phyloP scores from a whole-genome alignment of 176 grass and related monocot species.

The Oryza nivara region DNA sequence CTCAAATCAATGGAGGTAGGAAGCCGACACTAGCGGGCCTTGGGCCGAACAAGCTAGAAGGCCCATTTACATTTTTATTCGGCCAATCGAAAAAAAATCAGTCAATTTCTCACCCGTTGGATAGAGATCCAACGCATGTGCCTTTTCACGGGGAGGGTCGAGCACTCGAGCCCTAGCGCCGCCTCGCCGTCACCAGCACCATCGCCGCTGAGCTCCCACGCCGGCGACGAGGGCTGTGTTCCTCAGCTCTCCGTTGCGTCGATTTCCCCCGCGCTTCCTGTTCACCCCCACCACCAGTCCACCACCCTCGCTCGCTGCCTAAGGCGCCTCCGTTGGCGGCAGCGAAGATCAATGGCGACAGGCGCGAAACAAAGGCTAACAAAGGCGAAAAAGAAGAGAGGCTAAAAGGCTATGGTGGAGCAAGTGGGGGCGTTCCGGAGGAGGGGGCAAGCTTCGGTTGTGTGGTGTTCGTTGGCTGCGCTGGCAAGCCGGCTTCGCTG shows the following conservation, averaged over 20 bases:
- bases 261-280: no score
- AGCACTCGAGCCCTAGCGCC: neutral
- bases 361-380: no score
- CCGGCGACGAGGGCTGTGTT: neutral
- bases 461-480: neutral
- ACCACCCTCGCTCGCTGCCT: no score
- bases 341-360: no score
- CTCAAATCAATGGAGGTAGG: constrained; percentile 43
- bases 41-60: constrained; percentile 2
- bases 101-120: neutral
- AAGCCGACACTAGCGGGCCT: neutral
- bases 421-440: no score
- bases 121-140: neutral
- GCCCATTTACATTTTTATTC: constrained; percentile 27
- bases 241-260: neutral
- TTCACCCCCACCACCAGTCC: no score
- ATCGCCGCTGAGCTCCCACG: neutral
- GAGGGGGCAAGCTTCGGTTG: neutral
- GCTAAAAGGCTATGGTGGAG: no score
- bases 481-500: neutral
- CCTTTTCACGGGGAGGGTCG: neutral
- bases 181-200: neutral
- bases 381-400: no score
- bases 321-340: neutral
- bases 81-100: neutral